Base-by-base conservation (phyloP, 495 filamentous ascomycete species). In the Penicillium nucicola region DNA sequence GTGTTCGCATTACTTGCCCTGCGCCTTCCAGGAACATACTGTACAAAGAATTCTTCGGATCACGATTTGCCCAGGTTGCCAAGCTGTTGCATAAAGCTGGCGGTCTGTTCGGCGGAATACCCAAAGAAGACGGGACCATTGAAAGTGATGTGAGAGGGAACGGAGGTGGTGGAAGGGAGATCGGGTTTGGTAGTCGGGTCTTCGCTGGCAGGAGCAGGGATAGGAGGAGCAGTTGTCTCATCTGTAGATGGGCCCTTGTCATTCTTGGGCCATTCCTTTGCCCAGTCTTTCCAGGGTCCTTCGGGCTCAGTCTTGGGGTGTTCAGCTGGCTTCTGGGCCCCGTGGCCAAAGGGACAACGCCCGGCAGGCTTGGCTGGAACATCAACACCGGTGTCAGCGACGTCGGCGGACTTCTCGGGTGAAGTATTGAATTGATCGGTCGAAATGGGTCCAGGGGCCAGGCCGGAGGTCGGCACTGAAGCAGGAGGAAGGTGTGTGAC, bases 81-180 rank as follows among this genome's bases (percentile, higher is more conserved):
- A 12, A 76, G 54, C 45, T 84, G 78, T 50, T 84, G 81, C 74
- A 95, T 75, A 30, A 95, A 70, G 17, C 72, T 69, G 15, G 87
- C 80, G 14, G 88, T 84, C 62, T 93, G 85, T 50, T 93, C 89
- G 31, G 89, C 77, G 1, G 86, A 80, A 61, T 93, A 95, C 0
- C 90, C 90, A 54, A 95, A 87, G 58, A 96, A 95, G 2, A 95
- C 89, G 0, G 91, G 90, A 0, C 91, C 91, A 18, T 85, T 92
- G 51, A 95, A 93, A 0, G 89, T 71, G 75, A 95, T 80, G 55
- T 84, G 83, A 1, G 86, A 77, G 9, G 62, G 65, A 25, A 44
- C 34, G 5, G 57, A 45, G 14, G 36, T 44, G 28, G 38, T 12
- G 7, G 57, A 42, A 7, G 35, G 45, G 11, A 43, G 13, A 36